A percentile compares a stretch with the other conserved stretches of the same genome.
phyloP scores from a whole-genome alignment of 1,284 basidiomycete species.

The Cerrena zonata region DNA sequence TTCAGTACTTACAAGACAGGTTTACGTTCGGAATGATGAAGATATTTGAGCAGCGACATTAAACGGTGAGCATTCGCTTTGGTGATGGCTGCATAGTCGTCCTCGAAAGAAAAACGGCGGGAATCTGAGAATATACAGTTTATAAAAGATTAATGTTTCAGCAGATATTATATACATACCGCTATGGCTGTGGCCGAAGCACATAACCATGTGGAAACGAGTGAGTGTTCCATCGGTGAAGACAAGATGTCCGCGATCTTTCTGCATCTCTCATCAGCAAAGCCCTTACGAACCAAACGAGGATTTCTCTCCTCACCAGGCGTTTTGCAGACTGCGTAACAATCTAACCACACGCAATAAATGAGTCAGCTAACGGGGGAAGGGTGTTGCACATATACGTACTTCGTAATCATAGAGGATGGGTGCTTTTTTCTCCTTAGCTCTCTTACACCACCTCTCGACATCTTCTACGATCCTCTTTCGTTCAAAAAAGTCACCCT shows the following conservation, averaged over 20 bases:
- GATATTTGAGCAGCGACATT: constrained; percentile 23
- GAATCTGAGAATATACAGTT: no score
- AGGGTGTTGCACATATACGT: no score
- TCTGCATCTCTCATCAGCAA: constrained; percentile 11
- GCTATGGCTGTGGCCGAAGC: constrained; percentile 18
- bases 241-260: constrained; percentile 30
- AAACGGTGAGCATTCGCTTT: constrained; percentile 29
- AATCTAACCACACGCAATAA: constrained; percentile 13
- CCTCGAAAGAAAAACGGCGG: constrained; percentile 21
- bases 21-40: constrained; percentile 14
- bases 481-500: constrained; percentile 20
- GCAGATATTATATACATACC: constrained; percentile 7
- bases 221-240: constrained; percentile 26
- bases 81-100: constrained; percentile 29
- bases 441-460: constrained; percentile 8
- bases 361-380: no score
- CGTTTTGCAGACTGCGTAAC: constrained; percentile 22
- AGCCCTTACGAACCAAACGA: neutral
- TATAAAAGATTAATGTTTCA: no score
- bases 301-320: constrained; percentile 1
- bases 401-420: constrained; percentile 28
- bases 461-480: constrained; percentile 26
- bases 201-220: constrained; percentile 27
- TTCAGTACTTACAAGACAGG: no score
- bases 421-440: constrained; percentile 18